Evolutionary conservation across 768 basidiomycete species (phyloP).

Genomic region (Russula virescens): DNA sequence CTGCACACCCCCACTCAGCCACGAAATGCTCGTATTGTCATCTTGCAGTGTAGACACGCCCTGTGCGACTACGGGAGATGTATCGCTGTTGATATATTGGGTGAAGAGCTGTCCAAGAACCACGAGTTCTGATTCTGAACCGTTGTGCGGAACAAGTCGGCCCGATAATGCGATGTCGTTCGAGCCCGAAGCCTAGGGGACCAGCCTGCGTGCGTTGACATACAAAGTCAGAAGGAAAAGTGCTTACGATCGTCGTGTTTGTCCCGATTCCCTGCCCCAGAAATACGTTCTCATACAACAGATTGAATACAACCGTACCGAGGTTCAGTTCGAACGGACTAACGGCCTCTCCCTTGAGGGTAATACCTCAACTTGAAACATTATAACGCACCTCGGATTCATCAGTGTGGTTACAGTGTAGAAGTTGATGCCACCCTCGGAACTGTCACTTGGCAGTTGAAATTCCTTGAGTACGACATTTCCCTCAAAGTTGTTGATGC

Average conservation of each 20-base stretch:
- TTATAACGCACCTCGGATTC: constrained; percentile 46
- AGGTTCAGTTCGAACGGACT: constrained; percentile 67
- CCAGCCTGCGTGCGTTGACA: neutral
- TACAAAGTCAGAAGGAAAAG: constrained; percentile 1
- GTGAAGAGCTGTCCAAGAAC: constrained; percentile 61
- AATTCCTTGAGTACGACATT: constrained; percentile 52
- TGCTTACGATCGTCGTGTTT: constrained; percentile 47
- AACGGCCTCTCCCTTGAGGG: neutral
- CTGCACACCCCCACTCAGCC: constrained; percentile 59
- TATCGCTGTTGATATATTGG: constrained; percentile 60
- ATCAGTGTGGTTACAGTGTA: constrained; percentile 47
- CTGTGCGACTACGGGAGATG: constrained; percentile 51
- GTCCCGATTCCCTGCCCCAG: constrained; percentile 52
- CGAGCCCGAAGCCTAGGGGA: constrained; percentile 41
- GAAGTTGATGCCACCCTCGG: constrained; percentile 63
- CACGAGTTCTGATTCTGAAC: constrained; percentile 37
- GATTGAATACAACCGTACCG: constrained; percentile 58
- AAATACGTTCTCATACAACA: constrained; percentile 51
- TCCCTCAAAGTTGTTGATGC: constrained; percentile 56
- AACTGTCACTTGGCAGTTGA: constrained; percentile 60
- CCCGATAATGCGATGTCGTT: constrained; percentile 59
- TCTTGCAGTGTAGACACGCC: constrained; percentile 54
- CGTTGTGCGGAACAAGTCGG: constrained; percentile 48
- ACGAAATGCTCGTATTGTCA: constrained; percentile 53
- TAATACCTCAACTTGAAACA: neutral